Percentiles rank a stretch among this genome's conserved stretches.
phyloP scores from a whole-genome alignment of 768 basidiomycete species.

The Boletellus ananas region DNA sequence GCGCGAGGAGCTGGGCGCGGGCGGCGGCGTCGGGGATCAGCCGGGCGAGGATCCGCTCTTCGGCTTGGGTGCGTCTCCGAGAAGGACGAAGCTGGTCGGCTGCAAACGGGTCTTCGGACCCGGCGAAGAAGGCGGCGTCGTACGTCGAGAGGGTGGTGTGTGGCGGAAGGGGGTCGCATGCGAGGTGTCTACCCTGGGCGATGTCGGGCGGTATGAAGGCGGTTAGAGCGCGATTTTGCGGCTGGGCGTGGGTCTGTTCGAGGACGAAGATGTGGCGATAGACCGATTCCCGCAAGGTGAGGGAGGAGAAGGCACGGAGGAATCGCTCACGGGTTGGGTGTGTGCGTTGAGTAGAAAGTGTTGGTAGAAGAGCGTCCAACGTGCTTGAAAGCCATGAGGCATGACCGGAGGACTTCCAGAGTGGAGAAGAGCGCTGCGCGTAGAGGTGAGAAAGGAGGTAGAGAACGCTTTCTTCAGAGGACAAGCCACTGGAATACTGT shows the following conservation, averaged over 20 bases:
- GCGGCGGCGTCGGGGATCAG: slow-evolving; percentile 57
- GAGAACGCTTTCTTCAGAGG: slow-evolving; percentile 44
- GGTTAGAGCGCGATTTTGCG: slow-evolving; percentile 45
- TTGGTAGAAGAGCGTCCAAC: slow-evolving; percentile 37
- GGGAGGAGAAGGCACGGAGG: slow-evolving; percentile 38
- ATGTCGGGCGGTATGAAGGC: slow-evolving; percentile 67
- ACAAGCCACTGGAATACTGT: slow-evolving; percentile 28
- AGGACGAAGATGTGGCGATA: slow-evolving; percentile 79
- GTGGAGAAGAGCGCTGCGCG: slow-evolving; percentile 63
- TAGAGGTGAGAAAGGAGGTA: slow-evolving; percentile 90
- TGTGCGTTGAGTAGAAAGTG: slow-evolving; percentile 30
- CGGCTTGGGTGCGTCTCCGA: slow-evolving; percentile 40
- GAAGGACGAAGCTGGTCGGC: slow-evolving; percentile 14
- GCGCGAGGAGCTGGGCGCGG: slow-evolving; percentile 55
- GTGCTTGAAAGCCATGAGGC: slow-evolving; percentile 69
- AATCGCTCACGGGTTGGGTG: slow-evolving; percentile 28
- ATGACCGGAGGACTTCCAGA: slow-evolving; percentile 77
- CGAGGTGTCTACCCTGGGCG: slow-evolving; percentile 50
- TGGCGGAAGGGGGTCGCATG: slow-evolving; percentile 89
- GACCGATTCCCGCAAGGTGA: slow-evolving; percentile 46
- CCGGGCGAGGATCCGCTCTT: slow-evolving; percentile 51
- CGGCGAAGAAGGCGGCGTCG: slow-evolving; percentile 70
- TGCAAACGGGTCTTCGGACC: slow-evolving; percentile 51
- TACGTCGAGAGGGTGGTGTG: slow-evolving; percentile 55
- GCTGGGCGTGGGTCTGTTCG: slow-evolving; percentile 48